phyloP scores from a whole-genome alignment of 306 rosid genomes.

The Begonia loranthoides region DNA sequence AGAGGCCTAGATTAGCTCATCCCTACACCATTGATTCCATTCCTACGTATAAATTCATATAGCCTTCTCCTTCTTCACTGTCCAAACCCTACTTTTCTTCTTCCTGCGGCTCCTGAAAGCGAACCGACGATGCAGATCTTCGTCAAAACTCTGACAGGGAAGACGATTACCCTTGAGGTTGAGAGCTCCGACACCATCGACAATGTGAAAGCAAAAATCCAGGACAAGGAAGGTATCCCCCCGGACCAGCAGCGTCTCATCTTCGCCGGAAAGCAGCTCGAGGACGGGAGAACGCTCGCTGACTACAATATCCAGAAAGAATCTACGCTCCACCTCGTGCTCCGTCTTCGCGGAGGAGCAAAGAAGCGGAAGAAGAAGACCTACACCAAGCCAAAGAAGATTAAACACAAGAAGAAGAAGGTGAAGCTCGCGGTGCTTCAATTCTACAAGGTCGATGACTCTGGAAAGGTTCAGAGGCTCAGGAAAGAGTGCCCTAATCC shows the following conservation, averaged over 20 bases:
- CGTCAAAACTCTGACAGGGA: slow-evolving; percentile 54
- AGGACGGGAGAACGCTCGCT: slow-evolving; percentile 12
- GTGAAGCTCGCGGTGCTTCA: slow-evolving; percentile 10
- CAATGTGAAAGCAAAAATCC: slow-evolving; percentile 53
- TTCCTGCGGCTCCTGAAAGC: no score
- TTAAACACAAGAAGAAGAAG: slow-evolving; percentile 15
- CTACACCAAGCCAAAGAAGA: slow-evolving; percentile 10
- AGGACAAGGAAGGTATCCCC: slow-evolving; percentile 54
- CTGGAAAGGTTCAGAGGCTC: slow-evolving; percentile 10
- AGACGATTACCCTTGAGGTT: slow-evolving; percentile 58
- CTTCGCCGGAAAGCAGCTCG: slow-evolving; percentile 45
- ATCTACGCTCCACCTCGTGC: slow-evolving; percentile 8
- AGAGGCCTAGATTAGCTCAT: no score
- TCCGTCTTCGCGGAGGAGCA: slow-evolving; percentile 8
- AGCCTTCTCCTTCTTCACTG: no score
- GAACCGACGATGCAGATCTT: slow-evolving; percentile 37
- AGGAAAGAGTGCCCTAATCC: slow-evolving; percentile 10
- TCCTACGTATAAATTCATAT: no score
- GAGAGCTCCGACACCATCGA: slow-evolving; percentile 58
- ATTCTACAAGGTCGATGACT: slow-evolving; percentile 9
- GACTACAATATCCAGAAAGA: slow-evolving; percentile 13
- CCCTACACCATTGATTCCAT: no score
- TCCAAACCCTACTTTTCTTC: no score
- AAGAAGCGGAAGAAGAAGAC: slow-evolving; percentile 15
- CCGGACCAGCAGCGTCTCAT: slow-evolving; percentile 62